Percentiles rank a stretch among this genome's conserved stretches.
Conservation (phyloP, 768 basidiomycete genomes). For the Trametes sanguinea region DNA sequence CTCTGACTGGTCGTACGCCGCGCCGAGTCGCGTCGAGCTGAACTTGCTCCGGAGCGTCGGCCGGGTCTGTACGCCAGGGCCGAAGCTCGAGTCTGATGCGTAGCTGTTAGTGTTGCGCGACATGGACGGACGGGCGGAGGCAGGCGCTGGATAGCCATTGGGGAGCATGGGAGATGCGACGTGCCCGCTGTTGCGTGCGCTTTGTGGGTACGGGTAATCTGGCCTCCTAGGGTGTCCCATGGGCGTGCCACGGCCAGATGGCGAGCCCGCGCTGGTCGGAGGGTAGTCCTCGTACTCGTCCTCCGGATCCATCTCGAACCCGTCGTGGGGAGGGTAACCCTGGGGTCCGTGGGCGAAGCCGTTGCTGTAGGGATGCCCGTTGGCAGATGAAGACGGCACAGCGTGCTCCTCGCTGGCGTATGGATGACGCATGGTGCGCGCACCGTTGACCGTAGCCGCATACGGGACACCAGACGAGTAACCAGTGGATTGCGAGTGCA, state of each 20-base stretch:
- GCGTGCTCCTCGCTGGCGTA: slow-evolving; percentile 29
- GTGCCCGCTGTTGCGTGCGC: slow-evolving; percentile 18
- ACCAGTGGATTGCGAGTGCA: slow-evolving; percentile 28
- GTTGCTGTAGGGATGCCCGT: slow-evolving; percentile 19
- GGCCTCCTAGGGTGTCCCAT: slow-evolving; percentile 53
- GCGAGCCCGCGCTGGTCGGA: slow-evolving; percentile 41
- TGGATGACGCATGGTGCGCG: slow-evolving; percentile 27
- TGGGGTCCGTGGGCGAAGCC: slow-evolving; percentile 46
- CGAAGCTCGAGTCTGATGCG: slow-evolving; percentile 43
- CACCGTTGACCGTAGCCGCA: slow-evolving; percentile 18
- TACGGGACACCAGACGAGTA: slow-evolving; percentile 26
- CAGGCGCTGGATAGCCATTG: slow-evolving; percentile 35
- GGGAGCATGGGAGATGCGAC: slow-evolving; percentile 18
- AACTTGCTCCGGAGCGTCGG: slow-evolving; percentile 62
- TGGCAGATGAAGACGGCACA: slow-evolving; percentile 15
- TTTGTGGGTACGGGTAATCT: slow-evolving; percentile 24
- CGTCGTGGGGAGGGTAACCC: slow-evolving; percentile 63
- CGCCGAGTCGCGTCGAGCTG: slow-evolving; percentile 62
- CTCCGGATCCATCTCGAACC: slow-evolving; percentile 72
- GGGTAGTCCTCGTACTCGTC: slow-evolving; percentile 82
- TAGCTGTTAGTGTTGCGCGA: slow-evolving; percentile 49
- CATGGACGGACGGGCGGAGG: slow-evolving; percentile 42
- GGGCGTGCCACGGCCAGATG: slow-evolving; percentile 78
- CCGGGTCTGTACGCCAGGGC: slow-evolving; percentile 3
- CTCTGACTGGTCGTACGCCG: slow-evolving; percentile 48